Base-by-base conservation (phyloP, 352 stramenopile genomes). In the Globisporangium cederbergense region DNA sequence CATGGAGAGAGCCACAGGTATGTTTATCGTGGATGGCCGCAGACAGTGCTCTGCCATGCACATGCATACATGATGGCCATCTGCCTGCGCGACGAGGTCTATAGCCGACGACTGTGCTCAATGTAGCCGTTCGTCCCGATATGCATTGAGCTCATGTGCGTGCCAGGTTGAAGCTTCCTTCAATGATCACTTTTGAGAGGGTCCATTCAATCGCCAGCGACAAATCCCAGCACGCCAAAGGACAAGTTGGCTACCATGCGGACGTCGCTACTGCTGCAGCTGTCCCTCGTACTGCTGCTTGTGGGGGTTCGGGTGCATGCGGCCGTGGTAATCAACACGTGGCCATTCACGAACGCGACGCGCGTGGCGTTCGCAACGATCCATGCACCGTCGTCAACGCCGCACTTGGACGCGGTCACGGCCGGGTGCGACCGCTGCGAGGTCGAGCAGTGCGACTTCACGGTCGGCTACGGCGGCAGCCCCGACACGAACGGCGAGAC, bases 361-460 rank as follows among this genome's bases (percentile, higher is more conserved):
- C 73, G 80, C 28, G 73, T 71, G 3, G 87, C 81, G 18, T 95
- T 94, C 60, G 58, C 73, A 14, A 77, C 71, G 46, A 64, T 93
- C 0, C 18, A 28, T 8, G 9, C 4, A 3, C 36, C 71, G 7
- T 22, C 57, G 28, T 10, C 25, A 57, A 34, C 25, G 13, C 43
- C 52, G 1, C 77, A 78, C 11, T 67, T 95, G 54, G 79, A 93
- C 58, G 87, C 87, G 32, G 77, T 94, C 65, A 79, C 75, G 1
- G 67, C 61, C 7, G 87, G 87, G 38, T 93, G 87, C 77, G 86
- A 91, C 36, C 80, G 73, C 36, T 95, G 87, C 58, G 87, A 95
- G 64, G 64, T 90, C 30, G 81, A 95, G 51, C 89, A 96, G 72
- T 97, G 88, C 67, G 89, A 96, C 65, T 90, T 88, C 54, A 96